Conservation (phyloP, 208 protist species). For the Porcisia hertigi region DNA sequence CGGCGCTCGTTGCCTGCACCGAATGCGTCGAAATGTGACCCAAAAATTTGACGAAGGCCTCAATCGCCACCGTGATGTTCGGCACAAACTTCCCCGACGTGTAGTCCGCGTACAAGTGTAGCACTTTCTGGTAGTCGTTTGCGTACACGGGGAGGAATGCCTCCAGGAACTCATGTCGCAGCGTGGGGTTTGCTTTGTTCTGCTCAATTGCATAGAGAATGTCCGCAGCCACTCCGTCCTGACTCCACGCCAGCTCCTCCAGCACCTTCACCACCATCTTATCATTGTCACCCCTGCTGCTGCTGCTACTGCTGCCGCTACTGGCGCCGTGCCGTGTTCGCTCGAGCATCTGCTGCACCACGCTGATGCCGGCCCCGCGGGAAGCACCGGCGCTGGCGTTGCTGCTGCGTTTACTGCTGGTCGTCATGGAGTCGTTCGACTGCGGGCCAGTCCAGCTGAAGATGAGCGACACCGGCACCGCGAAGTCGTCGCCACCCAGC, state of each 20-base stretch:
- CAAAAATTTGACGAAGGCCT: slow-evolving; percentile 78
- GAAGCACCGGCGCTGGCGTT: slow-evolving; percentile 19
- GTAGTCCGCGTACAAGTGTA: slow-evolving; percentile 70
- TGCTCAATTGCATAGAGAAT: slow-evolving; percentile 74
- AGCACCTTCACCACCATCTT: slow-evolving; percentile 78
- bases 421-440: slow-evolving; percentile 6
- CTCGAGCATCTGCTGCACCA: slow-evolving; percentile 20
- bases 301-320: not conserved
- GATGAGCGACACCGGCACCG: slow-evolving; percentile 72
- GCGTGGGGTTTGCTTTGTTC: slow-evolving; percentile 56
- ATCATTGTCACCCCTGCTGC: slow-evolving; percentile 12
- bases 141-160: slow-evolving; percentile 76
- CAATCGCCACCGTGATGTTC: slow-evolving; percentile 77
- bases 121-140: slow-evolving; percentile 51
- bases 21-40: slow-evolving; percentile 41
- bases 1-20: slow-evolving; percentile 31
- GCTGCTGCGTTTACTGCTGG: slow-evolving; percentile 11
- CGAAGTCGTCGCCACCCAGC: slow-evolving; percentile 63
- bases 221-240: slow-evolving; percentile 84
- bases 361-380: slow-evolving; percentile 13
- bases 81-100: slow-evolving; percentile 82
- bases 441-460: slow-evolving; percentile 67
- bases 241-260: slow-evolving; percentile 59
- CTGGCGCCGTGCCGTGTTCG: not conserved
- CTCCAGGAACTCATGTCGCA: slow-evolving; percentile 81